phyloP scores from a whole-genome alignment of 257 asterid species.

The Cinchona pubescens region DNA sequence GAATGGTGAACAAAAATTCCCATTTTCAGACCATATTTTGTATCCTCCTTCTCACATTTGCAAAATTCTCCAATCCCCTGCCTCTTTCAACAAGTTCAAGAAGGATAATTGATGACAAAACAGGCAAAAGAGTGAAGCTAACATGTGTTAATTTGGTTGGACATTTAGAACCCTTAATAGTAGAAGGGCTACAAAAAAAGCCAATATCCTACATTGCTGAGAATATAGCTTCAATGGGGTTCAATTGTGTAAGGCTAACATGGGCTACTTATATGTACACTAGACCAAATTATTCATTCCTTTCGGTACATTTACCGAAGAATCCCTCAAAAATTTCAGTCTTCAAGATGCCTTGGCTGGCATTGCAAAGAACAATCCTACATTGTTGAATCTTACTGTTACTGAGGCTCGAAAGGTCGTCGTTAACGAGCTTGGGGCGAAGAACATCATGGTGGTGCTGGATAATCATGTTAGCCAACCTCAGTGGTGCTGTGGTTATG shows the following conservation, averaged over 20 bases:
- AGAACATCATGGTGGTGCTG: slow-evolving; percentile 54
- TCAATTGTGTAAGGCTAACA: slow-evolving; percentile 72
- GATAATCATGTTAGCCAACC: slow-evolving; percentile 74
- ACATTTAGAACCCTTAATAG: slow-evolving; percentile 55
- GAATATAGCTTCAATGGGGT: slow-evolving; percentile 36
- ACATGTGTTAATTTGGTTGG: slow-evolving; percentile 56
- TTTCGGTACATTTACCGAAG: slow-evolving; percentile 41
- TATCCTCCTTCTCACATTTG: slow-evolving; percentile 6
- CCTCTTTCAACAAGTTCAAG: slow-evolving; percentile 53
- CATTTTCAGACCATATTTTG: neutral
- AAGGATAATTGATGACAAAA: slow-evolving; percentile 44
- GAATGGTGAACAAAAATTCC: neutral
- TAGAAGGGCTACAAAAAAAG: slow-evolving; percentile 62
- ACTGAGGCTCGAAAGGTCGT: slow-evolving; percentile 49
- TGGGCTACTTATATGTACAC: slow-evolving; percentile 71
- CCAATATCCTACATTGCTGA: slow-evolving; percentile 31
- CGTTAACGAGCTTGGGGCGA: slow-evolving; percentile 42
- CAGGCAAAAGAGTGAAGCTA: slow-evolving; percentile 55
- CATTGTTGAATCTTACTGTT: slow-evolving; percentile 34
- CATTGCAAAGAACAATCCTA: slow-evolving; percentile 43
- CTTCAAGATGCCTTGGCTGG: slow-evolving; percentile 44
- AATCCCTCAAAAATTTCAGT: slow-evolving; percentile 37
- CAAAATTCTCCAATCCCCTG: slow-evolving; percentile 23
- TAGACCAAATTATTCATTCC: slow-evolving; percentile 32
- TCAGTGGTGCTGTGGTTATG: slow-evolving; percentile 51